Evolutionary conservation across 2,329 filamentous ascomycete species (phyloP), one percentile per base, ranked within the genome.

Genomic region (Cladosporium sp.): DNA sequence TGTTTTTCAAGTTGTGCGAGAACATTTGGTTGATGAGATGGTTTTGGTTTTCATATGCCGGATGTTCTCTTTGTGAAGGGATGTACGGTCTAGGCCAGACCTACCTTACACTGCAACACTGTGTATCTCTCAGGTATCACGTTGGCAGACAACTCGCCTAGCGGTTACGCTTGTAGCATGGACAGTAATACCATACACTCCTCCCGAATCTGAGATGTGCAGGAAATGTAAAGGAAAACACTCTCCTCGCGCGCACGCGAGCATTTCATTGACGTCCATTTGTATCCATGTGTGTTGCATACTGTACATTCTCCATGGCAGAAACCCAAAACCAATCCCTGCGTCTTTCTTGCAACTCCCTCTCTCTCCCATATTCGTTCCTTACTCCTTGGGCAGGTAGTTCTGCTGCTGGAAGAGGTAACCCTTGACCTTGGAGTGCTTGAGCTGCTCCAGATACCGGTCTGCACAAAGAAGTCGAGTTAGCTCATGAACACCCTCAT

Each of bases 351-450:
- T 32, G 30, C 19, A 25, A 33, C 15, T 3, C 13, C 25, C 22
- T 25, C 3, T 13, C 25, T 18, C 25, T 20, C 7, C 16, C 18
- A 32, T 38, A 11, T 41, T 40, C 40, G 12, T 11, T n/a, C n/a
- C 3, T 20, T 50, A 58, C 41, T 54, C 48, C 72, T 84, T 77
- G 46, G 74, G 69, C 53, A 83, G 66, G 70, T 88, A 88, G 73
- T 90, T 89, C 66, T 86, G 83, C 72, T 91, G 86, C 64, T 89
- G 73, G 61, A 88, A 90, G 57, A 88, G 74, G 69, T 87, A 88
- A 53, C 88, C 88, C 73, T 82, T 85, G 67, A 92, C 78, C 72
- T 87, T 86, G 63, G 85, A 78, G 57, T 85, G 78, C 72, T 86
- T 85, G 60, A 93, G 73, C 59, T 92, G 74, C 69, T 89, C 79